Base-by-base conservation (phyloP, 2,329 filamentous ascomycete genomes). In the Pseudodiploospora longispora region DNA sequence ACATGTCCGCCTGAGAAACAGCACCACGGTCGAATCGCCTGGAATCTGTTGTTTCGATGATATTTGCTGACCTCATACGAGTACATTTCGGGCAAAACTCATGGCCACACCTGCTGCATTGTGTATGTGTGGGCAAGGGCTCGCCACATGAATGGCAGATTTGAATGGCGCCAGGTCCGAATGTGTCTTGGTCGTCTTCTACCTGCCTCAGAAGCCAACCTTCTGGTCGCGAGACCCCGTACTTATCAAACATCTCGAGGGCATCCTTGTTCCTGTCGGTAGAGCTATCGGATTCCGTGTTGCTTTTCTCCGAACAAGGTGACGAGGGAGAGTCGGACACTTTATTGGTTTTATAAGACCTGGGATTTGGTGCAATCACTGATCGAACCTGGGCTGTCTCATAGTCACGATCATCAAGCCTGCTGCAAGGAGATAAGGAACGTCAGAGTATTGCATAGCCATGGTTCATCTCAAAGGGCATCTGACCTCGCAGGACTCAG, bases 71-170 rank as follows among this genome's bases (percentile, higher is more conserved):
- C 19, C 19, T 19, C 19, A 19, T 19, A 19, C 19, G 19, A 6
- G 56, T 60, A 50, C 75, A 78, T 43, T 69, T 69, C 30, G 58
- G 49, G 50, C 75, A 79, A 10, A 74, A 65, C 7, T 62, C 64
- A 53, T 79, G 76, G 1, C 70, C 72, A 50, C 75, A 79, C 36
- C 64, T 65, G 30, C 61, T 54, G 50, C 74, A 79, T 38, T 63
- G 62, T 6, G 59, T 59, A 30, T 61, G 59, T 9, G 61, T 58
- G 37, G 54, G 59, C 33, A 70, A 63, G 35, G 59, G 60, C 37
- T 65, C 63, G 9, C 67, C 68, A 50, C 75, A 80, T 7, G 72
- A 58, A 51, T 78, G 75, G 47, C 75, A 79, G 28, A 69, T 57
- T 42, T 64, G 67, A 35, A 56, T 53, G 36, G 55, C 52, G 46